Evolutionary conservation across 2,329 filamentous ascomycete genomes (phyloP).

Genomic region (Microcyclospora tardicrescens): DNA sequence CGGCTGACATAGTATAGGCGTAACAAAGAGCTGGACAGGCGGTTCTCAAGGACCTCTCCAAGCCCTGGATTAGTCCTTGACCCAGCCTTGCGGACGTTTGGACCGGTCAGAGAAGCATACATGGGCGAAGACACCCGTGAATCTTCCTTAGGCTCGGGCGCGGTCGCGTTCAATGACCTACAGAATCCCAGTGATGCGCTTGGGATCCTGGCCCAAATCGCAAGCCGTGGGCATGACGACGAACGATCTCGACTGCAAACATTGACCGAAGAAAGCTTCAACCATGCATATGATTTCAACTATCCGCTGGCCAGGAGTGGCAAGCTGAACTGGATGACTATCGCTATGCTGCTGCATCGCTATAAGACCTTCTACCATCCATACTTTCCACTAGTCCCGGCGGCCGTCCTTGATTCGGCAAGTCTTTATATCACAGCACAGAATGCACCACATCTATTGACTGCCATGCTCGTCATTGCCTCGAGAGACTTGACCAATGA

Average conservation of each 20-base stretch:
- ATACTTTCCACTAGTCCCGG: conserved; percentile 55
- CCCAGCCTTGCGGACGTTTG: conserved; percentile 16
- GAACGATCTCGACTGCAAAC: not conserved
- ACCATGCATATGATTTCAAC: conserved; percentile 18
- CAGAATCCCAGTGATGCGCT: conserved; percentile 38
- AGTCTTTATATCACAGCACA: conserved; percentile 44
- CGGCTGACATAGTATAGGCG: too few species aligned
- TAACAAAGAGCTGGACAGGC: too few species aligned
- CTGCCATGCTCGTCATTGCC: conserved; percentile 56
- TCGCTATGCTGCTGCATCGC: conserved; percentile 42
- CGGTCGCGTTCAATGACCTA: conserved; percentile 28
- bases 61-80: conserved; percentile 17
- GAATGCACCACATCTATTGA: conserved; percentile 54
- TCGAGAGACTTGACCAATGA: conserved; percentile 57
- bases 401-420: conserved; percentile 42
- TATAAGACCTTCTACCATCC: conserved; percentile 56
- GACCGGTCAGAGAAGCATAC: conserved; percentile 1
- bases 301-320: conserved; percentile 32
- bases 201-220: conserved; percentile 36
- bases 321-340: conserved; percentile 30
- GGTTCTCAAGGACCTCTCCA: conserved; percentile 5
- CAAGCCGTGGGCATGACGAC: conserved; percentile 21
- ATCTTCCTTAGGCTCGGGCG: conserved; percentile 16
- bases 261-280: not conserved
- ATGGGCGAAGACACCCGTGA: conserved; percentile 11